phyloP scores from a whole-genome alignment of 2,329 filamentous ascomycete genomes.

The Fusarium camptoceras region DNA sequence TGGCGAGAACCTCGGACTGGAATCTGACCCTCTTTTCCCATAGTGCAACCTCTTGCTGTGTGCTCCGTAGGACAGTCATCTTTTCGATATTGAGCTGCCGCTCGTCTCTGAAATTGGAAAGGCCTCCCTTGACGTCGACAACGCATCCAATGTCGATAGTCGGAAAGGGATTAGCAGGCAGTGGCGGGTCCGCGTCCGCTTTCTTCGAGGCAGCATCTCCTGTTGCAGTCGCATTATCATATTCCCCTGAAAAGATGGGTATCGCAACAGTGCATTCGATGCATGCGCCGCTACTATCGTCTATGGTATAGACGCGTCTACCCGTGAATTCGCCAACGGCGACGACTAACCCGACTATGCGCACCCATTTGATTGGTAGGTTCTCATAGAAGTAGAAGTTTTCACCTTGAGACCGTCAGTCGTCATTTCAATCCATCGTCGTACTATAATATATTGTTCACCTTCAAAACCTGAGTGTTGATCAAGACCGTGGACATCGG shows the following conservation, averaged over 20 bases:
- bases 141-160: conserved; percentile 64
- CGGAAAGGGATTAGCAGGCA: conserved; percentile 31
- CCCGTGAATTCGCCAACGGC: conserved; percentile 64
- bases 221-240: not conserved
- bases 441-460: conserved; percentile 42
- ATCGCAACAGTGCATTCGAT: conserved; percentile 58
- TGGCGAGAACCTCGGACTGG: conserved; percentile 60
- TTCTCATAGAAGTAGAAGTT: conserved; percentile 76
- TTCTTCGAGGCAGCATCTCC: conserved; percentile 12
- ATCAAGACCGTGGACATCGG: conserved; percentile 62
- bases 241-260: conserved; percentile 8
- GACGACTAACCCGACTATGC: conserved; percentile 77
- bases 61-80: conserved; percentile 61
- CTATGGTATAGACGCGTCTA: conserved; percentile 67
- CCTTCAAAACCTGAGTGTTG: conserved; percentile 65
- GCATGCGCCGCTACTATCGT: conserved; percentile 72
- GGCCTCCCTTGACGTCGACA: conserved; percentile 67
- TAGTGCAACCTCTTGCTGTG: conserved; percentile 67
- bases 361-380: conserved; percentile 81
- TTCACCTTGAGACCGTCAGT: conserved; percentile 54
- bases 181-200: not conserved
- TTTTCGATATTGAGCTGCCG: conserved; percentile 66
- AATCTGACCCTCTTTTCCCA: conserved; percentile 69
- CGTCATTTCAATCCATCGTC: not conserved
- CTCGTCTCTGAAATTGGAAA: conserved; percentile 60